A percentile compares a stretch with the other conserved stretches of the same genome.
These are phyloP conservation scores for Guadua angustifolia DNA, from an alignment of 176 grass and related monocot species.

Conservation along the genomic window DNA sequence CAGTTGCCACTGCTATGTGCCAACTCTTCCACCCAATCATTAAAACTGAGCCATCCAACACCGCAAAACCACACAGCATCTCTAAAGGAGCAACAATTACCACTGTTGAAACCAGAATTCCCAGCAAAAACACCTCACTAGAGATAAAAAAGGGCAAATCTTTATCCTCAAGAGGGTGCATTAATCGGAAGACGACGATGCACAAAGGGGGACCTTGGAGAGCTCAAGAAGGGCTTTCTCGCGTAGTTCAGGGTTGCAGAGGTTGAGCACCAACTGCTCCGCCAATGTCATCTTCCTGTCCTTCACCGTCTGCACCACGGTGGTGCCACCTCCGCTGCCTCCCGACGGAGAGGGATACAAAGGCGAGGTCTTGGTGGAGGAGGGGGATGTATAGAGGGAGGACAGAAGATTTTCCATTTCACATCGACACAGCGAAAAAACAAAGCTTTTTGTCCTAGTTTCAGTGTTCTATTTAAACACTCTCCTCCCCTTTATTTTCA, in stretches of 20 bases:
- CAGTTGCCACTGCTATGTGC: neutral
- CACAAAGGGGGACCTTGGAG: constrained; percentile 54
- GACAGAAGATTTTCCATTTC: constrained; percentile 49
- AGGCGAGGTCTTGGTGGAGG: constrained; percentile 32
- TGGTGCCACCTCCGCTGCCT: neutral
- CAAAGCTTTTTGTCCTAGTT: neutral
- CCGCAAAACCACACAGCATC: neutral
- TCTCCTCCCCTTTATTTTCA: neutral
- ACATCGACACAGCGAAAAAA: neutral
- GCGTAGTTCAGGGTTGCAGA: constrained; percentile 58
- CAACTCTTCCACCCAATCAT: neutral
- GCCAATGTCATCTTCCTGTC: constrained; percentile 51
- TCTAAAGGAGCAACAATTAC: constrained; percentile 4
- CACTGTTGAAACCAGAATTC: neutral
- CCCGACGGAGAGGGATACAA: neutral
- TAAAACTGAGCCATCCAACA: neutral
- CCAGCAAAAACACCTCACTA: constrained; percentile 12
- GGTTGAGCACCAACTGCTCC: constrained; percentile 62
- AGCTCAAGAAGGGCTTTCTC: constrained; percentile 73
- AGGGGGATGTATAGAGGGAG: constrained; percentile 34
- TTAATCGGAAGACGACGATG: neutral
- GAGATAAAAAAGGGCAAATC: neutral
- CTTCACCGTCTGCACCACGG: constrained; percentile 7
- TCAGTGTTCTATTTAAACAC: constrained; percentile 13
- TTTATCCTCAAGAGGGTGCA: neutral